A percentile compares a stretch with the other conserved stretches of the same genome.
phyloP scores from a whole-genome alignment of 2,329 filamentous ascomycete genomes.

The Ceratocystis alfenasii region DNA sequence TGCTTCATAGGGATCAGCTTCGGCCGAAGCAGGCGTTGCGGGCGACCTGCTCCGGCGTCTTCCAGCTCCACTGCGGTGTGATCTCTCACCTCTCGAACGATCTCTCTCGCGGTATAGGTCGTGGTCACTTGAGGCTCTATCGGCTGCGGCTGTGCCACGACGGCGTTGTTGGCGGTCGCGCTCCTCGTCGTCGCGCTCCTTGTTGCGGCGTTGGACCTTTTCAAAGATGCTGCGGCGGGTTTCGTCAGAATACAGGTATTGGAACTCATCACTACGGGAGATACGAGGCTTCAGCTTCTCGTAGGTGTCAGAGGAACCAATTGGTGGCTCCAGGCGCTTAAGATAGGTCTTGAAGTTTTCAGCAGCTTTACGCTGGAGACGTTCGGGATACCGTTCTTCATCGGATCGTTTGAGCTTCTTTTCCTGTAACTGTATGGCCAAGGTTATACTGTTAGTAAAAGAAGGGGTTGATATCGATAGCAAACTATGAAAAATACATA shows the following conservation, averaged over 20 bases:
- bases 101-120: constrained; percentile 49
- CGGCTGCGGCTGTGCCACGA: constrained; percentile 34
- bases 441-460: constrained; percentile 3
- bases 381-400: constrained; percentile 74
- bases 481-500: constrained; percentile 32
- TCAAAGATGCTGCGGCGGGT: constrained; percentile 75
- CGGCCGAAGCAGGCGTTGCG: constrained; percentile 29
- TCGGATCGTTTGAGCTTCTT: constrained; percentile 73
- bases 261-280: constrained; percentile 71
- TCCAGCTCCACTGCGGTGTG: constrained; percentile 41
- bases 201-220: constrained; percentile 79
- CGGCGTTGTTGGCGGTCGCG: constrained; percentile 42
- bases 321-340: constrained; percentile 79
- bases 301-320: constrained; percentile 69
- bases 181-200: constrained; percentile 83
- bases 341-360: constrained; percentile 77
- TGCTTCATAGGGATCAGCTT: constrained; percentile 86
- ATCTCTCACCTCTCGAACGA: constrained; percentile 47
- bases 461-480: not conserved
- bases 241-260: constrained; percentile 71
- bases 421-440: constrained; percentile 53
- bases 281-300: constrained; percentile 74
- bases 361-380: constrained; percentile 70
- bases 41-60: constrained; percentile 65
- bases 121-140: constrained; percentile 42